phyloP scores from a whole-genome alignment of 1,284 basidiomycete species.

The Leccinum griseonigrum region DNA sequence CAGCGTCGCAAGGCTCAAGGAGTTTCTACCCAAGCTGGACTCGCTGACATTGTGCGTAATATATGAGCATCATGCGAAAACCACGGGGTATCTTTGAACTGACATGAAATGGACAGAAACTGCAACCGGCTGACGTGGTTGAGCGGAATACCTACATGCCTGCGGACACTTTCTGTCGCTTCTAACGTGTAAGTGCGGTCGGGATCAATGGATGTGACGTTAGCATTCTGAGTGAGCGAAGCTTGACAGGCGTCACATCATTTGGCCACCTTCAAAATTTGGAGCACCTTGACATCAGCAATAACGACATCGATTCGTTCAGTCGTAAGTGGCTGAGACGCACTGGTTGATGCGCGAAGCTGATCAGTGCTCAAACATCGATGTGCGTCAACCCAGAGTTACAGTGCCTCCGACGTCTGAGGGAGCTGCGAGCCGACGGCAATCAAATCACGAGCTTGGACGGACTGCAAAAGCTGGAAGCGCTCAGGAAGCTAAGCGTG shows the following conservation, averaged over 20 bases:
- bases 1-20: slow-evolving; percentile 89
- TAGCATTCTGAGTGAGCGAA: slow-evolving; percentile 28
- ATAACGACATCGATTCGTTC: slow-evolving; percentile 86
- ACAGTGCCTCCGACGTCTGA: slow-evolving; percentile 79
- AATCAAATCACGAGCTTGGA: slow-evolving; percentile 79
- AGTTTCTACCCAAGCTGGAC: slow-evolving; percentile 88
- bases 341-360: not conserved
- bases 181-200: slow-evolving; percentile 62
- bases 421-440: slow-evolving; percentile 85
- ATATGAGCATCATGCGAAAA: slow-evolving; percentile 5
- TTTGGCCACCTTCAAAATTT: slow-evolving; percentile 86
- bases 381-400: slow-evolving; percentile 54
- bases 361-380: slow-evolving; percentile 6
- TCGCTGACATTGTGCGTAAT: slow-evolving; percentile 72
- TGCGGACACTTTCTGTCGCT: slow-evolving; percentile 80
- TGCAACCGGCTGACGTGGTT: slow-evolving; percentile 83
- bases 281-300: slow-evolving; percentile 87
- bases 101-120: slow-evolving; percentile 51
- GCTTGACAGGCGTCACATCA: slow-evolving; percentile 84
- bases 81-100: slow-evolving; percentile 7
- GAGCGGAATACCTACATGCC: slow-evolving; percentile 76
- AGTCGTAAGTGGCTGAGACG: slow-evolving; percentile 59
- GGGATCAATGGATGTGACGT: slow-evolving; percentile 10
- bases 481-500: slow-evolving; percentile 81
- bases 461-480: slow-evolving; percentile 77